phyloP scores from a whole-genome alignment of 768 basidiomycete species.

The Psilocybe azurescens region DNA sequence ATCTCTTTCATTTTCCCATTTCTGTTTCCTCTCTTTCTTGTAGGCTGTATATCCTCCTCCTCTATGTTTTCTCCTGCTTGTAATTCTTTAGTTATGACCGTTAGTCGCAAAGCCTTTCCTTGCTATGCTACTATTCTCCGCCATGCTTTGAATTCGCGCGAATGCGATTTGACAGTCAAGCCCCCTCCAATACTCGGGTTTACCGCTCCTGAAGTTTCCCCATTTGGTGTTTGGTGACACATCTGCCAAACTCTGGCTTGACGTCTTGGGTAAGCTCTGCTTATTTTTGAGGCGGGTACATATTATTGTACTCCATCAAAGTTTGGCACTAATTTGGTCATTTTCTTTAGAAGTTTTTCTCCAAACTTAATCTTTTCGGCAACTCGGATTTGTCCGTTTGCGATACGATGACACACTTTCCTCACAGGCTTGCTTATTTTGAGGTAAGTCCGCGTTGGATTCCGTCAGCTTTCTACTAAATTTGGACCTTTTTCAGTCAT shows the following conservation, averaged over 20 bases:
- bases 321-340: background rate
- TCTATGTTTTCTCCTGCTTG: conserved; percentile 8
- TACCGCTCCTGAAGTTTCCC: background rate
- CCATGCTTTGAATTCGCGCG: background rate
- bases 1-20: conserved; percentile 13
- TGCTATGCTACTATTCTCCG: conserved; percentile 2
- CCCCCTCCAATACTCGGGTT: background rate
- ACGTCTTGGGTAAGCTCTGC: background rate
- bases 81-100: background rate
- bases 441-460: too few relatives aligned
- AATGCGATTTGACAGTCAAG: background rate
- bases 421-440: too few relatives aligned
- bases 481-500: background rate
- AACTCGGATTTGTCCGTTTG: too few relatives aligned
- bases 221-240: background rate
- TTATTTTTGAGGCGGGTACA: background rate
- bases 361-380: background rate
- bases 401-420: too few relatives aligned
- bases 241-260: background rate
- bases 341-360: background rate
- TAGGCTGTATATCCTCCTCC: conserved; percentile 8
- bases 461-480: too few relatives aligned
- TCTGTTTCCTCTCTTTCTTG: conserved; percentile 2
- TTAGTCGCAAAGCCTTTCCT: background rate
- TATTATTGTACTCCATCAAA: background rate